Evolutionary conservation across 2,329 filamentous ascomycete species (phyloP), one percentile per base, ranked within the genome.

Genomic region (Trichophyton equinum): DNA sequence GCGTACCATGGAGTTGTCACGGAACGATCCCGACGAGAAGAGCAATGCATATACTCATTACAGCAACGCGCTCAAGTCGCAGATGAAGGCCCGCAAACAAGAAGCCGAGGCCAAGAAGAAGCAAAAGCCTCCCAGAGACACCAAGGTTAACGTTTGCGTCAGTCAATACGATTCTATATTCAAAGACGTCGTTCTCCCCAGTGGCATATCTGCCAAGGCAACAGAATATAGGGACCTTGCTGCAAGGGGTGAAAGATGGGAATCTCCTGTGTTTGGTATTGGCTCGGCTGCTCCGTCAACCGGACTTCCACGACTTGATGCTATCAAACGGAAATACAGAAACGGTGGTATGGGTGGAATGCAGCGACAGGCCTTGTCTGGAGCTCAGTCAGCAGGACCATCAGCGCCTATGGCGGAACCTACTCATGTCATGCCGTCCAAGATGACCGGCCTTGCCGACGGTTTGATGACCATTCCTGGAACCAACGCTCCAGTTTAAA

Each of bases 91-190:
- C 72, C 85, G 85, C 75, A 89, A 94, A 79, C 76, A 91, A 78
- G 86, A 95, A 83, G 85, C 85, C 46, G 76, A 89, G 71, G 75
- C 94, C 83, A 85, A 84, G 53, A 76, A 88, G 71, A 75, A 80
- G 30, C 68, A 77, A 8, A 74, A 76, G 1, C 77, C 83, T 65
- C 62, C 64, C 20, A 69, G 73, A 58, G 85, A 88, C 68, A 89
- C 84, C 71, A 85, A 87, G 76, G 84, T 91, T 73, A 94, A 95
- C 72, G 77, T 91, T 51, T 87, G 88, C n/a, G 78, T 91, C 65
- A 95, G 91, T 46, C 84, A 91, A 76, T 83, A 96, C 67, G 89
- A 96, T 70, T 91, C 88, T 65, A 89, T 97, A 65, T 96, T 99
- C 85, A 87, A 89, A 70, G 79, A 92, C 71, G 86, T 99, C 71